These are phyloP conservation scores for Cajanus cajan DNA, from an alignment of 306 rosid species.

Conservation along the genomic window DNA sequence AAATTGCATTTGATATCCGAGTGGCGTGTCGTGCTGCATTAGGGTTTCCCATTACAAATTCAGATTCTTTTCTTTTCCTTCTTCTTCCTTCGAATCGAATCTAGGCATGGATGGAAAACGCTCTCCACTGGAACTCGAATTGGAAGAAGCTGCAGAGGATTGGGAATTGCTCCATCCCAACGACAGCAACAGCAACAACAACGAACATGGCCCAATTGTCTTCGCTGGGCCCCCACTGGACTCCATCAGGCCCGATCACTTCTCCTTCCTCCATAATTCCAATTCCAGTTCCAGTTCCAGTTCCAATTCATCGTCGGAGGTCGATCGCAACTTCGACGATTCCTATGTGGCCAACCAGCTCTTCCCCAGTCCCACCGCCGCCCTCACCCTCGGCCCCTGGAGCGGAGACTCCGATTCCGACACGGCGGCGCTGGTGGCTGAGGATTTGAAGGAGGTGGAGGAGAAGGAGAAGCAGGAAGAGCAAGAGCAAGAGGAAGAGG, in stretches of 20 bases:
- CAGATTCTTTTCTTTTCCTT: neutral
- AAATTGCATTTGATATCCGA: too few relatives aligned
- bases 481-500: neutral
- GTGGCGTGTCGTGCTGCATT: too few relatives aligned
- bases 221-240: neutral
- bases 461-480: neutral
- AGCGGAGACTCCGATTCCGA: constrained; percentile 26
- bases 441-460: neutral
- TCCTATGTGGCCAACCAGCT: constrained; percentile 34
- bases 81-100: neutral
- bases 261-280: constrained; percentile 14
- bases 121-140: too few relatives aligned
- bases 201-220: neutral
- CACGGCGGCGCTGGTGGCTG: neutral
- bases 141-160: neutral
- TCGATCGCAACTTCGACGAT: constrained; percentile 43
- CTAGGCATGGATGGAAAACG: neutral
- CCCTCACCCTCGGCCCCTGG: constrained; percentile 8
- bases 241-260: constrained; percentile 31
- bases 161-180: constrained; percentile 31
- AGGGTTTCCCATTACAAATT: too few relatives aligned
- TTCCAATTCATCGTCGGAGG: constrained; percentile 12
- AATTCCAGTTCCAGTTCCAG: constrained; percentile 6
- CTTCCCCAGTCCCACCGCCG: neutral
- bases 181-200: too few relatives aligned